Percentiles rank a stretch among this genome's conserved stretches.
Conservation (phyloP, 305 asterid genomes). For the Petunia hybrid region DNA sequence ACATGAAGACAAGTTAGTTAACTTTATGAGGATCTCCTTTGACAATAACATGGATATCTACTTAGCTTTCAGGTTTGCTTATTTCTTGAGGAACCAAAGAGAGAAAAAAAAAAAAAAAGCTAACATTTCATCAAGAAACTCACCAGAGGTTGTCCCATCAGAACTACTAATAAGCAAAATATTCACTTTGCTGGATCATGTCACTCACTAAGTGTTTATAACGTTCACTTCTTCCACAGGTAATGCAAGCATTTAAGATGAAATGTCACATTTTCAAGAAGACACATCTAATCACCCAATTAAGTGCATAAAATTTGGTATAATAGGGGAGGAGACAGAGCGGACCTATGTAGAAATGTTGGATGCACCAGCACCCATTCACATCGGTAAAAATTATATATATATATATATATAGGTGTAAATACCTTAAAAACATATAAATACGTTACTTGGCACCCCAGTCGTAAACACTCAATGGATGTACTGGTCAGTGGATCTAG, state of each 20-base stretch:
- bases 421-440: too few species aligned
- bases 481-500: too few species aligned
- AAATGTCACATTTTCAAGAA: background rate
- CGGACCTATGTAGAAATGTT: too few species aligned
- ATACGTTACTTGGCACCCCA: too few species aligned
- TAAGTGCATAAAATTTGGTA: slow-evolving; percentile 18
- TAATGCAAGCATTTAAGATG: background rate
- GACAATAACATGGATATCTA: slow-evolving; percentile 44
- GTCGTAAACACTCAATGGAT: too few species aligned
- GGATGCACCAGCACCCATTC: too few species aligned
- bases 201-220: background rate
- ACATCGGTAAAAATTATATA: too few species aligned
- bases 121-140: background rate
- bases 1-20: slow-evolving; percentile 58
- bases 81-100: slow-evolving; percentile 35
- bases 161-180: background rate
- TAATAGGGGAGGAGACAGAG: background rate
- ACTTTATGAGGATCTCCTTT: slow-evolving; percentile 33
- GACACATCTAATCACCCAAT: background rate
- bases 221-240: background rate
- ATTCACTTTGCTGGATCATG: background rate
- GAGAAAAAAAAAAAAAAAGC: background rate
- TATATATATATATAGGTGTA: too few species aligned
- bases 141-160: background rate
- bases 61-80: slow-evolving; percentile 37